Base-by-base conservation (phyloP, 2,329 filamentous ascomycete species). In the Talaromyces rugulosus region DNA sequence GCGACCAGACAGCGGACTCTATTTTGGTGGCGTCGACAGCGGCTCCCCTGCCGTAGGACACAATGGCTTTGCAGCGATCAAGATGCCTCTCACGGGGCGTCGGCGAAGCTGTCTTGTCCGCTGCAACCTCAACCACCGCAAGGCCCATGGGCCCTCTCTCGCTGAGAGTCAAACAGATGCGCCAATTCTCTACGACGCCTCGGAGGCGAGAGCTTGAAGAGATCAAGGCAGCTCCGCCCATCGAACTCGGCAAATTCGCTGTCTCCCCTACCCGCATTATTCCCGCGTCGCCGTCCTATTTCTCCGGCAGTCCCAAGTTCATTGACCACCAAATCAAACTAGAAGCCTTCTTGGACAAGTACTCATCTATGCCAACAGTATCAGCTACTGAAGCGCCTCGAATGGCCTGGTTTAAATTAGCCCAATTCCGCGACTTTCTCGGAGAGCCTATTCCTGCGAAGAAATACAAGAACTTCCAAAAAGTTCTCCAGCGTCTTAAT, bases 271-370 rank as follows among this genome's bases (percentile, higher is more conserved):
- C 90, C 59, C 91, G 95, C 66, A 81, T 96, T 27, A 81, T 97
- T 40, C 95, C 95, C 23, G 83, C 84, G 30, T 96, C 93, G 40
- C 88, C 91, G 2, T 95, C 94, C n/a, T 99, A 99, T 79, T 99
- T 98, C 81, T 93, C 92, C 58, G 89, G 89, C 58, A 89, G 89
- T 64, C 90, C 93, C 1, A 82, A 84, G 60, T 97, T 96, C 81
- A 95, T 89, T 77, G 95, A 99, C 78, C 85, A 90, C 70, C 86
- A 90, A 68, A 84, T 98, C 67, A 80, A 82, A 53, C 83, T 99
- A 55, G 86, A 91, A 69, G 82, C 84, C 11, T 83, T 98, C 28
- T 78, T 90, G 61, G 86, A 86, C 59, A 88, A 87, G 75, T 89
- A 95, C 74, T 83, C 86, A 61, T 82, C 87, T 30, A 83, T 98